Base-by-base conservation (phyloP, 1,284 basidiomycete species). In the Cutaneotrichosporon curvatum region DNA sequence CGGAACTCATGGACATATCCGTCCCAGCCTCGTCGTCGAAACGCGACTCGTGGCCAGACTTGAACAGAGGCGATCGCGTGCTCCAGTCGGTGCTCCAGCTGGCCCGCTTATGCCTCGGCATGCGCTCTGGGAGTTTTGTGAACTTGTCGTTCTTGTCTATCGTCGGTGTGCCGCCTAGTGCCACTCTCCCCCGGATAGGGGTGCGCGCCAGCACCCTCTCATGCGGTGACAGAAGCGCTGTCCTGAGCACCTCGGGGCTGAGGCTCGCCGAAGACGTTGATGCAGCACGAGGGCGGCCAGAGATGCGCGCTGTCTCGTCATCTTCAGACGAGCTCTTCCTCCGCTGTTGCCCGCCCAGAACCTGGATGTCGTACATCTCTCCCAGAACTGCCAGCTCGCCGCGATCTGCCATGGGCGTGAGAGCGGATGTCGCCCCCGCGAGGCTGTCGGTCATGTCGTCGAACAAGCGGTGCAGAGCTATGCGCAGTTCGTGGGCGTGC, bases 281-380 rank as follows among this genome's bases (percentile, higher is more conserved):
- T 8, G 31, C 33, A 14, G 48, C 35, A 1, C 48, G 44, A 15
- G 43, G 48, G 16, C 48, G 44, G n/a, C 22, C 20, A 22, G 11
- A 28, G 34, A 5, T 32, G 34, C 8, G 15, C 7, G 37, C 19
- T 2, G 36, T 31, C 14, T 36, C 34, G 18, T 39, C 38, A 16
- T 22, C 30, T 10, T 37, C 35, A 7, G 25, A 7, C 12, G 25
- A 7, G 25, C 25, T 28, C 7, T 28, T 12, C 12, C 8, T 7
- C 12, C 25, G 25, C 22, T 50, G 30, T n/a, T 43, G 39, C n/a
- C 40, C 18, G 18, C 34, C 33, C 8, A 47, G 48, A 11, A 61
- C 48, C 4, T 63, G 62, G 12, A 70, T 62, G 50, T 66, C 66
- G 56, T 70, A 70, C 66, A 70, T 68, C 31, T 66, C 60, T 3